Evolutionary conservation across 768 basidiomycete genomes (phyloP).

Genomic region (Mycena indigotica): DNA sequence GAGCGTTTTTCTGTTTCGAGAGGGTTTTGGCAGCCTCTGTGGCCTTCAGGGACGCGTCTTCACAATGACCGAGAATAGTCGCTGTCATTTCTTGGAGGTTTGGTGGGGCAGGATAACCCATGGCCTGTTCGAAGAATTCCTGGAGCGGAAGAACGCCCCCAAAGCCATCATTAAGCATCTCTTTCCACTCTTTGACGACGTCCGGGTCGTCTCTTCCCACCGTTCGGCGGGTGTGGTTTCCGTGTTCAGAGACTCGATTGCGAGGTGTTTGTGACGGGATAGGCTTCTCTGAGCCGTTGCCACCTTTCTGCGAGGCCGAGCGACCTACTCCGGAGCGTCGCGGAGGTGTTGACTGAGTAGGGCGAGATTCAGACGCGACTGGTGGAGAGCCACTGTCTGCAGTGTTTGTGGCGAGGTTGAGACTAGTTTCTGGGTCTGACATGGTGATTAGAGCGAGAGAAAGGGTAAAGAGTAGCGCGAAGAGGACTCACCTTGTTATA

Average conservation of each 20-base stretch:
- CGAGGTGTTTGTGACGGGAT: neutral
- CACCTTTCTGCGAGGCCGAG: neutral
- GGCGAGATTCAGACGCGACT: neutral
- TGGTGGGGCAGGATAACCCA: neutral
- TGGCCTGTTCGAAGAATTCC: neutral
- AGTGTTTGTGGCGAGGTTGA: neutral
- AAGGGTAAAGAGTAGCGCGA: neutral
- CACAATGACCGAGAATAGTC: neutral
- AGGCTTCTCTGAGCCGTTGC: neutral
- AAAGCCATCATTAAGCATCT: neutral
- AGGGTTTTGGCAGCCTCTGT: neutral
- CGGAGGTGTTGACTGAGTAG: neutral
- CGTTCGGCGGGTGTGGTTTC: neutral
- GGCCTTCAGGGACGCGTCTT: no score
- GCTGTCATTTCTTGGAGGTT: neutral
- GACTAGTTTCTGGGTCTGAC: neutral
- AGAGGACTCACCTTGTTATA: neutral
- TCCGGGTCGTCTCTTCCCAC: neutral
- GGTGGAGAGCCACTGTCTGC: neutral
- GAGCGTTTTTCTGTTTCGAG: neutral
- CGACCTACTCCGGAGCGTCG: no score
- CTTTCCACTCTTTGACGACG: neutral
- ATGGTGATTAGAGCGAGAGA: neutral
- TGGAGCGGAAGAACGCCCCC: neutral
- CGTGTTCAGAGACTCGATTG: neutral